Conservation (phyloP, 768 basidiomycete genomes). For the Rhodotorula kratochvilovae region DNA sequence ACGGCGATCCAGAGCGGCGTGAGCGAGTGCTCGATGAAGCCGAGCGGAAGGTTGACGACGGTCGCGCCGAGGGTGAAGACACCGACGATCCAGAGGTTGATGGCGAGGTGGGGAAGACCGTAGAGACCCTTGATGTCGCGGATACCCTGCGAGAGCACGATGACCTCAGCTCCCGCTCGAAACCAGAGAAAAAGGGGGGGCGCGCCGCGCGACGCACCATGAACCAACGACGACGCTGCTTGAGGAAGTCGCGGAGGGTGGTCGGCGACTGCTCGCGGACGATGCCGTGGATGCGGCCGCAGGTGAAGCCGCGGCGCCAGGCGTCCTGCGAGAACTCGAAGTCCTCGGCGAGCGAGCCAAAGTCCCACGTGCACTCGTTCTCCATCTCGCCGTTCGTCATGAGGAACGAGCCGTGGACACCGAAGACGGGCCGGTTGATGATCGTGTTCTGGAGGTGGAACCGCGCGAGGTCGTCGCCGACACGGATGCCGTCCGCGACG, state of each 20-base stretch:
- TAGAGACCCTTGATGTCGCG: constrained; percentile 46
- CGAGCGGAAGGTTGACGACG: constrained; percentile 46
- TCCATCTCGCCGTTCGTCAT: constrained; percentile 47
- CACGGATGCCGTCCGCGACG: constrained; percentile 46
- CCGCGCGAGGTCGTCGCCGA: constrained; percentile 46
- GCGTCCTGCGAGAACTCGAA: constrained; percentile 48
- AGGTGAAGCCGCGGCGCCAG: constrained; percentile 46
- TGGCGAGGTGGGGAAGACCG: constrained; percentile 45
- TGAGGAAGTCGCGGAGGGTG: constrained; percentile 46
- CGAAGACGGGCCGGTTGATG: constrained; percentile 44
- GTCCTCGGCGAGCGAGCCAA: constrained; percentile 46
- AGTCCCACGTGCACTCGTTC: constrained; percentile 47
- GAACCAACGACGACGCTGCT: constrained; percentile 48
- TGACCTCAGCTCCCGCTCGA: neutral
- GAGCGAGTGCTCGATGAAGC: constrained; percentile 44
- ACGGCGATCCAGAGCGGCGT: constrained; percentile 46
- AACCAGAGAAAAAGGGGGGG: too few species aligned
- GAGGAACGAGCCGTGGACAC: constrained; percentile 47
- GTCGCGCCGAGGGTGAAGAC: constrained; percentile 45
- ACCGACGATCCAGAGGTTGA: constrained; percentile 45
- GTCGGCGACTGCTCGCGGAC: constrained; percentile 46
- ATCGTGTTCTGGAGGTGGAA: constrained; percentile 47
- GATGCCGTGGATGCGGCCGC: constrained; percentile 46
- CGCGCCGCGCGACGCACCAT: constrained; percentile 40
- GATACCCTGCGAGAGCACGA: constrained; percentile 21